phyloP scores from a whole-genome alignment of 805 yeast species.

The Schizosaccharomyces lindneri region DNA sequence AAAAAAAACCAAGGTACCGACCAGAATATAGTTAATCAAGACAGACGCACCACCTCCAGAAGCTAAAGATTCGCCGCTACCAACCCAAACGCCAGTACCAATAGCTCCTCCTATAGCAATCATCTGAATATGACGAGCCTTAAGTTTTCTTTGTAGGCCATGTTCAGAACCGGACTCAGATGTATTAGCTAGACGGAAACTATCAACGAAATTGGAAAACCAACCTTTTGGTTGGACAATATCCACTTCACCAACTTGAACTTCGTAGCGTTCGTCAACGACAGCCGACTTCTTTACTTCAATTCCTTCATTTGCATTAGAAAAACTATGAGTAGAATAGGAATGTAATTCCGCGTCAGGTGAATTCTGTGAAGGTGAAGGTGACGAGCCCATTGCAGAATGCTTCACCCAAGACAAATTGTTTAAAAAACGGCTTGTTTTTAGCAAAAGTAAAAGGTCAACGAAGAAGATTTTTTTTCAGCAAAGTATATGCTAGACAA shows the following conservation, averaged over 20 bases:
- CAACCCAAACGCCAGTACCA: conserved; percentile 44
- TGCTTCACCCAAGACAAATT: too few species aligned
- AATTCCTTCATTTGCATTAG: too few species aligned
- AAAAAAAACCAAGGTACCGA: conserved; percentile 27
- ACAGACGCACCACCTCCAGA: conserved; percentile 30
- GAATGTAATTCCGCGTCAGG: too few species aligned
- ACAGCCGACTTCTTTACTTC: neutral
- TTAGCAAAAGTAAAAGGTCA: too few species aligned
- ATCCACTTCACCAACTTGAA: neutral
- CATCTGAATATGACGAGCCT: conserved; percentile 22
- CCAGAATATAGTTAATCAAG: conserved; percentile 23
- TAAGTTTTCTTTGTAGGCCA: conserved; percentile 12
- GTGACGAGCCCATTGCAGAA: too few species aligned
- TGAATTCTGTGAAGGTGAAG: too few species aligned
- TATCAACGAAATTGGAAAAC: neutral
- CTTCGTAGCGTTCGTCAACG: neutral
- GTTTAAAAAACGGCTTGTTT: too few species aligned
- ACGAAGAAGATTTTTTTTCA: too few species aligned
- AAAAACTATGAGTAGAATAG: too few species aligned
- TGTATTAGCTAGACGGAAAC: neutral
- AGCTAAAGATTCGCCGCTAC: conserved; percentile 16
- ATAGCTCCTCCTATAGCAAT: conserved; percentile 70
- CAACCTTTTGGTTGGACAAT: neutral
- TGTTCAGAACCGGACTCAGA: neutral
- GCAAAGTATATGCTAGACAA: too few species aligned